Conservation (phyloP, 2,329 filamentous ascomycete species). For the Nothopassalora personata region DNA sequence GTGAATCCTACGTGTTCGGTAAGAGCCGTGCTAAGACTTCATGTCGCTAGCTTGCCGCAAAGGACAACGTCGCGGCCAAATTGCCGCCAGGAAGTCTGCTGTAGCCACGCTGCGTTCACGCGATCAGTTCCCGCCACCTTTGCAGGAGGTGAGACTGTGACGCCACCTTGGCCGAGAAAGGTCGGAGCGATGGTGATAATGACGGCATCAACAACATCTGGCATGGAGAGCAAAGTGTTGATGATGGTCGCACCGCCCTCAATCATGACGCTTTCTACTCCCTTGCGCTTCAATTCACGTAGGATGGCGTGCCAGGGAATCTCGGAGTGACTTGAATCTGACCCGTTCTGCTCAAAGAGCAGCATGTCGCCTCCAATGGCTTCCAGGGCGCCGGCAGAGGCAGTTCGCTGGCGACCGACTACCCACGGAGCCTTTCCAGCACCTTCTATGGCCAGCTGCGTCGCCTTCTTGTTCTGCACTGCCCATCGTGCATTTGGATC, state of each 20-base stretch:
- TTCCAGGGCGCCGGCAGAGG: constrained; percentile 17
- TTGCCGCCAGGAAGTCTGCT: constrained; percentile 65
- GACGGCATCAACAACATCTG: constrained; percentile 64
- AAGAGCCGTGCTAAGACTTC: neutral
- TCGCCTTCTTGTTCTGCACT: constrained; percentile 55
- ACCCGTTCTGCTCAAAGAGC: constrained; percentile 8
- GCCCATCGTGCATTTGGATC: constrained; percentile 75
- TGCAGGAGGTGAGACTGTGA: constrained; percentile 67
- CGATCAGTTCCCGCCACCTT: constrained; percentile 46
- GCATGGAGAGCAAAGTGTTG: constrained; percentile 64
- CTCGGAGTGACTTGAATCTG: constrained; percentile 8
- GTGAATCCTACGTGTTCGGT: neutral
- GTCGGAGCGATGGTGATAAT: constrained; percentile 86
- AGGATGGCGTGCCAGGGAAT: constrained; percentile 61
- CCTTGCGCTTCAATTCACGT: constrained; percentile 51
- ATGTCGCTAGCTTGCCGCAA: constrained; percentile 54
- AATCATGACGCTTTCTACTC: constrained; percentile 77
- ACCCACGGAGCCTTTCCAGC: constrained; percentile 65
- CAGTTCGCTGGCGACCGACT: constrained; percentile 1
- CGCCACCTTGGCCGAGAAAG: constrained; percentile 80
- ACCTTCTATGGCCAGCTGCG: constrained; percentile 59
- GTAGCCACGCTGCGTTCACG: constrained; percentile 59
- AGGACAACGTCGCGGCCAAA: constrained; percentile 79
- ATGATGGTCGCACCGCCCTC: constrained; percentile 82
- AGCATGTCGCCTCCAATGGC: constrained; percentile 20